Evolutionary conservation across 805 yeast genomes (phyloP).

Genomic region (Saturnispora hagleri): DNA sequence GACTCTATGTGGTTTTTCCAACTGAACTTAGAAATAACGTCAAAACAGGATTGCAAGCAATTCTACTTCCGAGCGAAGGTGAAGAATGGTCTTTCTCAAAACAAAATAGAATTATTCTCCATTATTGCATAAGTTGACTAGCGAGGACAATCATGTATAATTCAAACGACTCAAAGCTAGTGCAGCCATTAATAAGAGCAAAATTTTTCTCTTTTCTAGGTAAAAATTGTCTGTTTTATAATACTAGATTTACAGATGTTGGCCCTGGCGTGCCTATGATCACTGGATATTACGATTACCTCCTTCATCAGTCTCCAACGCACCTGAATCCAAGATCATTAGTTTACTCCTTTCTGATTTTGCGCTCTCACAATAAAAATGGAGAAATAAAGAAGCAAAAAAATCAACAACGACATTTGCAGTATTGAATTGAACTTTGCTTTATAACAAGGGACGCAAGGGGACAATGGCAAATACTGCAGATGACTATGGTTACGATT

Average conservation of each 20-base stretch:
- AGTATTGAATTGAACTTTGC: not conserved
- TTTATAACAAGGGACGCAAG: not conserved
- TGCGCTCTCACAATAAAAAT: not conserved
- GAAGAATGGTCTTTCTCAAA: too few relatives aligned
- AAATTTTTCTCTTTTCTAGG: too few relatives aligned
- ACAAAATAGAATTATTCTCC: too few relatives aligned
- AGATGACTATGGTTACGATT: constrained; percentile 59
- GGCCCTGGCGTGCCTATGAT: not conserved
- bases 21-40: too few relatives aligned
- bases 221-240: too few relatives aligned
- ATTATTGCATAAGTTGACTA: too few relatives aligned
- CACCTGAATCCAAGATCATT: not conserved
- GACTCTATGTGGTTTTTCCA: too few relatives aligned
- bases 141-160: too few relatives aligned
- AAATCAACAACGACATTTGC: not conserved
- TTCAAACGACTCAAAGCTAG: too few relatives aligned
- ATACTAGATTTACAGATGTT: not conserved
- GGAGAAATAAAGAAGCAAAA: not conserved
- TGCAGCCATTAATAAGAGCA: too few relatives aligned
- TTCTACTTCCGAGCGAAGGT: too few relatives aligned
- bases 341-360: not conserved
- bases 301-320: not conserved
- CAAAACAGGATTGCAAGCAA: too few relatives aligned
- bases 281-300: not conserved
- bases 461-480: constrained; percentile 3